phyloP scores from a whole-genome alignment of 176 grass and related monocot species.

The Stipa capillata region DNA sequence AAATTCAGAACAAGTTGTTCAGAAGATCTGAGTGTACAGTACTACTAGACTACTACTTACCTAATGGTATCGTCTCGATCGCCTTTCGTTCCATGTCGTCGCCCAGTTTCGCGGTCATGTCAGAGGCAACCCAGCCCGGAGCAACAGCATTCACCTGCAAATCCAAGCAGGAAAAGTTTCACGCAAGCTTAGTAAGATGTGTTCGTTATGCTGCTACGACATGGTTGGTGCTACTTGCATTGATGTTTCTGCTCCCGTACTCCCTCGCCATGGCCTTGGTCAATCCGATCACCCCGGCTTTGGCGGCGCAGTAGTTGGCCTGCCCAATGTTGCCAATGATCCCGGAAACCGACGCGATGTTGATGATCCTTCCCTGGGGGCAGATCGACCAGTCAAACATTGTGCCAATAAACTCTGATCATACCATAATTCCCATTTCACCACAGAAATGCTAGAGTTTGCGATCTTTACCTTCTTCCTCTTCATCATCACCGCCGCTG shows the following conservation, averaged over 20 bases:
- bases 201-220: not conserved
- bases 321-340: slow-evolving; percentile 73
- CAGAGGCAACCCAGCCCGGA: slow-evolving; percentile 69
- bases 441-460: too few relatives aligned
- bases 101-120: slow-evolving; percentile 69
- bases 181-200: not conserved
- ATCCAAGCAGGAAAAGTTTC: not conserved
- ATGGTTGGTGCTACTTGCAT: slow-evolving; percentile 40
- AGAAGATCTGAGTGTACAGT: not conserved
- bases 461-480: slow-evolving; percentile 86
- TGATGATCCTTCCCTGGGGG: slow-evolving; percentile 66
- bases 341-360: slow-evolving; percentile 76
- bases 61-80: slow-evolving; percentile 59
- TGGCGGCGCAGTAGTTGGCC: slow-evolving; percentile 81
- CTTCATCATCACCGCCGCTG: slow-evolving; percentile 76
- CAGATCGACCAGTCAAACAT: not conserved
- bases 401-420: not conserved
- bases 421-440: not conserved
- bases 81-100: slow-evolving; percentile 63
- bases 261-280: slow-evolving; percentile 84
- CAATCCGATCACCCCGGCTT: slow-evolving; percentile 73
- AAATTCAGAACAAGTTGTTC: not conserved
- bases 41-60: slow-evolving; percentile 11
- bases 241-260: slow-evolving; percentile 80
- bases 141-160: slow-evolving; percentile 71